phyloP scores from a whole-genome alignment of 139 green algal species.

The Ettlia oleoabundans region DNA sequence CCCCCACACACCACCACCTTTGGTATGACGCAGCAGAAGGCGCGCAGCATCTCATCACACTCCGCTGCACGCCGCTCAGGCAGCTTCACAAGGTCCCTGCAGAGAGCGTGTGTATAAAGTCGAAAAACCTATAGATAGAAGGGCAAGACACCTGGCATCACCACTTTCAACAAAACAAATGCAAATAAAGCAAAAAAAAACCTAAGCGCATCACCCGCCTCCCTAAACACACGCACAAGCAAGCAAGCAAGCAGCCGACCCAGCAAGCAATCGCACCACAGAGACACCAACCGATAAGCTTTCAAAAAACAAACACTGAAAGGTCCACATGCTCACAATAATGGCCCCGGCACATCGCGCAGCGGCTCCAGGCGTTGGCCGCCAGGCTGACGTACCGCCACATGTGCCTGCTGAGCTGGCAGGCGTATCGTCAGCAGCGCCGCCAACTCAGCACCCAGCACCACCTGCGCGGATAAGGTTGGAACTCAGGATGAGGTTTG shows the following conservation, averaged over 20 bases:
- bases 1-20: neutral
- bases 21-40: constrained; percentile 89
- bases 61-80: constrained; percentile 40
- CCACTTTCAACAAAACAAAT: too few species aligned
- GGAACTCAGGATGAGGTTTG: too few species aligned
- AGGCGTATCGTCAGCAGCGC: constrained; percentile 3
- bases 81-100: constrained; percentile 47
- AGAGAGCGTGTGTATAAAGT: neutral
- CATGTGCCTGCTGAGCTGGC: neutral
- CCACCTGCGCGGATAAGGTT: too few species aligned
- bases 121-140: too few species aligned
- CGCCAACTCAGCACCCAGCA: constrained; percentile 45
- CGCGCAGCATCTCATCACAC: constrained; percentile 62
- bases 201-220: too few species aligned
- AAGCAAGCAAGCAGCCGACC: neutral
- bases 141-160: too few species aligned
- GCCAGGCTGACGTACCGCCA: neutral
- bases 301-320: neutral
- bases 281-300: neutral
- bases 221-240: too few species aligned
- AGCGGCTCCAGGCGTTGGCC: neutral
- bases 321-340: too few species aligned
- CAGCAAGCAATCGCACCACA: neutral
- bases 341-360: too few species aligned
- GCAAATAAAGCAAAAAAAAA: too few species aligned